A percentile compares a stretch with the other conserved stretches of the same genome.
These are phyloP conservation scores for Lepiota venenata DNA, from an alignment of 768 basidiomycete genomes.

Conservation along the genomic window DNA sequence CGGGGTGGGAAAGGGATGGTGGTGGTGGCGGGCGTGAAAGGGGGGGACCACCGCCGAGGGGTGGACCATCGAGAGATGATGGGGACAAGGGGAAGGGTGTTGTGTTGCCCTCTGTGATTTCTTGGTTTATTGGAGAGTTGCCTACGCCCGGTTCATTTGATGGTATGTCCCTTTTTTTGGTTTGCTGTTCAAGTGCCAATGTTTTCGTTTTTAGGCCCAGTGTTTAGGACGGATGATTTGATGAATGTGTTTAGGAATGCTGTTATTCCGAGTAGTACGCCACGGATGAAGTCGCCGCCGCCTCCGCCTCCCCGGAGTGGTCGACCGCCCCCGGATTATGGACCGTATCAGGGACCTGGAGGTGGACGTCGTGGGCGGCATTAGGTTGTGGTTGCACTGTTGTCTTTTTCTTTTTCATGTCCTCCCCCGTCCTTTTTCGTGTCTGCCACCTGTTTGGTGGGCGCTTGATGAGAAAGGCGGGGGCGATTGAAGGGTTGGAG, in stretches of 20 bases:
- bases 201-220: slow-evolving; percentile 55
- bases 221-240: slow-evolving; percentile 87
- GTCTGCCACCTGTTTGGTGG: too few relatives aligned
- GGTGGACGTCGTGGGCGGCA: slow-evolving; percentile 21
- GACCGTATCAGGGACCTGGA: slow-evolving; percentile 78
- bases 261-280: slow-evolving; percentile 64
- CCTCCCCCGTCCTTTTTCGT: too few relatives aligned
- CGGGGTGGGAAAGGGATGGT: slow-evolving; percentile 39
- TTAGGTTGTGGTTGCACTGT: neutral
- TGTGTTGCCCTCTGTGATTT: slow-evolving; percentile 55
- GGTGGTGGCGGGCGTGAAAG: slow-evolving; percentile 18
- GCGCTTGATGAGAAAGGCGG: too few relatives aligned
- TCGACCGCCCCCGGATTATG: slow-evolving; percentile 82
- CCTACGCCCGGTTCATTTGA: slow-evolving; percentile 77
- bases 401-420: too few relatives aligned
- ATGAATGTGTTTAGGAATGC: slow-evolving; percentile 83
- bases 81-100: slow-evolving; percentile 27
- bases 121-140: slow-evolving; percentile 83
- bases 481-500: too few relatives aligned
- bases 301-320: slow-evolving; percentile 46
- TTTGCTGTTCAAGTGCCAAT: slow-evolving; percentile 5
- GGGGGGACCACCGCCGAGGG: slow-evolving; percentile 10
- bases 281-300: slow-evolving; percentile 53
- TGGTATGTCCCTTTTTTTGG: slow-evolving; percentile 48
- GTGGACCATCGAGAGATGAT: slow-evolving; percentile 25